phyloP scores from a whole-genome alignment of 176 grass and related monocot genomes.

The Phoenix dactylifera region DNA sequence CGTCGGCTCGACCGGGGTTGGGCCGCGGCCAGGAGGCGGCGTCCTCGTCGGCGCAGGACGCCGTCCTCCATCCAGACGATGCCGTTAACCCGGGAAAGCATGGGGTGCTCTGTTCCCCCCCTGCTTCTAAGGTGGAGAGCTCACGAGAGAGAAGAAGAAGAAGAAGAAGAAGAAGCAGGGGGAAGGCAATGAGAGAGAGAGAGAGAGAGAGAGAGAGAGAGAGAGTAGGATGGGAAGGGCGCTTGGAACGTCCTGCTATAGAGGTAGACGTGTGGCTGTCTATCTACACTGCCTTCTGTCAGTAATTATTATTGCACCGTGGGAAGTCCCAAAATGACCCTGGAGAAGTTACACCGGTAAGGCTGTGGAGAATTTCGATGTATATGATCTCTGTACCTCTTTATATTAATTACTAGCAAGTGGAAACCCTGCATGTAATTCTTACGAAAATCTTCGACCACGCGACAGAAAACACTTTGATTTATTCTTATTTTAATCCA shows the following conservation, averaged over 20 bases:
- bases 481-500: too few relatives aligned
- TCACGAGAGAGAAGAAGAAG: slow-evolving; percentile 2
- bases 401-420: too few relatives aligned
- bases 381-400: too few relatives aligned
- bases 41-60: neutral
- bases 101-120: slow-evolving; percentile 5
- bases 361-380: too few relatives aligned
- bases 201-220: neutral
- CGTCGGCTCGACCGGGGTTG: neutral
- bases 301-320: slow-evolving; percentile 9
- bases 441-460: too few relatives aligned
- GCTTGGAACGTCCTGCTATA: slow-evolving; percentile 18
- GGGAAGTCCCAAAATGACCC: slow-evolving; percentile 6
- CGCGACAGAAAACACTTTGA: too few relatives aligned
- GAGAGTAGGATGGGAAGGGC: neutral
- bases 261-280: slow-evolving; percentile 25
- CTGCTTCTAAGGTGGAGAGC: neutral
- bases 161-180: neutral
- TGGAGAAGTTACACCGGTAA: too few relatives aligned
- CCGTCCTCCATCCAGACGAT: slow-evolving; percentile 53
- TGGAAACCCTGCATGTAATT: too few relatives aligned
- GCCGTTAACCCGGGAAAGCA: slow-evolving; percentile 55
- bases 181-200: slow-evolving; percentile 11
- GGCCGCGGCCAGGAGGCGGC: slow-evolving; percentile 18
- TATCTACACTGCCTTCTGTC: slow-evolving; percentile 12